A percentile compares a stretch with the other conserved stretches of the same genome.
Conservation (phyloP, 306 rosid genomes). For the Biancaea sappan region DNA sequence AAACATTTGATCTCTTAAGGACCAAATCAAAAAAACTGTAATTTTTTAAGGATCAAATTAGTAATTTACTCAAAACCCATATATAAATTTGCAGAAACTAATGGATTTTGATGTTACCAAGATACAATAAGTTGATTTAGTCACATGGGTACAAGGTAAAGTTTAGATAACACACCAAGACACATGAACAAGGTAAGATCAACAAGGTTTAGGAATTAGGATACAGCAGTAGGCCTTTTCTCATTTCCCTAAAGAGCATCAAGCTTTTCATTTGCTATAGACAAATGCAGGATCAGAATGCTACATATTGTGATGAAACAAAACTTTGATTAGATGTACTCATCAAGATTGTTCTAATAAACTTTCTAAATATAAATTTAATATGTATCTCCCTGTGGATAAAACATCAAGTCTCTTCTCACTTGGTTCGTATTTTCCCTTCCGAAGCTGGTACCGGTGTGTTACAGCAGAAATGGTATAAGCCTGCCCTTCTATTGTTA, state of each 20-base stretch:
- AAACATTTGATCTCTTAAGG: too few species aligned
- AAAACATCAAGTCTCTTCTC: slow-evolving; percentile 94
- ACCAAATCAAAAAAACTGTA: too few species aligned
- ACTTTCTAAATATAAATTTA: slow-evolving; percentile 75
- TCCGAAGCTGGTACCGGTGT: slow-evolving; percentile 88
- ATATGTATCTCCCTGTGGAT: slow-evolving; percentile 88
- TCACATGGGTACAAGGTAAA: neutral
- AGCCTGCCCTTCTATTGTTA: slow-evolving; percentile 78
- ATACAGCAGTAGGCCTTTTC: neutral
- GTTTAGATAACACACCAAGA: neutral
- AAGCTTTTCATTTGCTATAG: neutral
- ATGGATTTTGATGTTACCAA: neutral
- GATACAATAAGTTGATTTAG: neutral
- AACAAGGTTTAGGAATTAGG: neutral
- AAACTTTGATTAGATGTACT: neutral
- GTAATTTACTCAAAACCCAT: too few species aligned
- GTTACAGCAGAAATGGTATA: slow-evolving; percentile 89
- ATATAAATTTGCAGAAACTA: slow-evolving; percentile 1
- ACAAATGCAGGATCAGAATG: slow-evolving; percentile 23
- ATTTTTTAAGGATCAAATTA: too few species aligned
- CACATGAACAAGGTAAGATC: neutral
- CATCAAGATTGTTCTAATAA: slow-evolving; percentile 81
- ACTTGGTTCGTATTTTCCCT: slow-evolving; percentile 91
- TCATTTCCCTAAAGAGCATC: neutral
- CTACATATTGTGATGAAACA: slow-evolving; percentile 29